A percentile compares a stretch with the other conserved stretches of the same genome.
Conservation (phyloP, 306 rosid species). For the Rosa chinensis region DNA sequence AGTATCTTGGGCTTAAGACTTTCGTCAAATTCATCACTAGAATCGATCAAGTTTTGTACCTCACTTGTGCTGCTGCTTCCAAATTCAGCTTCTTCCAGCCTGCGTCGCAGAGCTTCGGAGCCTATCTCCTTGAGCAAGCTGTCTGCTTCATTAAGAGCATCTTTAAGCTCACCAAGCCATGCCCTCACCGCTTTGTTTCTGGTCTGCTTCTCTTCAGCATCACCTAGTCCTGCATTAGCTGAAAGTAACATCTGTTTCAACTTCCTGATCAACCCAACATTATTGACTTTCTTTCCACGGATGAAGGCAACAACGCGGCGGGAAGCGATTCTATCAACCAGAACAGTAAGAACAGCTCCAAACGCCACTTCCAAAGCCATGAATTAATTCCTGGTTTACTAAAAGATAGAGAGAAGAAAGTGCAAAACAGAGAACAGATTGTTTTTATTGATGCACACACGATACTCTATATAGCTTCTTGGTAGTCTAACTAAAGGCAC, state of each 20-base stretch:
- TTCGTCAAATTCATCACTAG: too few relatives aligned
- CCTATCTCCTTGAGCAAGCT: neutral
- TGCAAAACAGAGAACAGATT: too few relatives aligned
- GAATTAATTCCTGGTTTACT: too few relatives aligned
- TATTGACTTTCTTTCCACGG: neutral
- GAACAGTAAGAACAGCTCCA: too few relatives aligned
- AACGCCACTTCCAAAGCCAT: too few relatives aligned
- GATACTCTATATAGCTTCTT: too few relatives aligned
- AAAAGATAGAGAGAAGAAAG: too few relatives aligned
- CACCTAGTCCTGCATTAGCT: neutral
- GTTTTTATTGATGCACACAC: too few relatives aligned
- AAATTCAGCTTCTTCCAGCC: neutral
- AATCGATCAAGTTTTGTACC: neutral
- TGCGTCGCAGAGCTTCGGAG: neutral
- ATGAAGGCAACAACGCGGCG: too few relatives aligned
- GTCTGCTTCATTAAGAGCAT: neutral
- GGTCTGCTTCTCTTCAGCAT: neutral
- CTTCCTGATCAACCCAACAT: neutral
- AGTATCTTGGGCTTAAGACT: too few relatives aligned
- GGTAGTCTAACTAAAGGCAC: too few relatives aligned
- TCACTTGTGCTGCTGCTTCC: neutral
- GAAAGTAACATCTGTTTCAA: neutral
- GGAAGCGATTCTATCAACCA: too few relatives aligned
- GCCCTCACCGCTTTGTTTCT: neutral
- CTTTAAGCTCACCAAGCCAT: neutral